phyloP scores from a whole-genome alignment of 352 stramenopile genomes.

The Phytopythium aichiense region DNA sequence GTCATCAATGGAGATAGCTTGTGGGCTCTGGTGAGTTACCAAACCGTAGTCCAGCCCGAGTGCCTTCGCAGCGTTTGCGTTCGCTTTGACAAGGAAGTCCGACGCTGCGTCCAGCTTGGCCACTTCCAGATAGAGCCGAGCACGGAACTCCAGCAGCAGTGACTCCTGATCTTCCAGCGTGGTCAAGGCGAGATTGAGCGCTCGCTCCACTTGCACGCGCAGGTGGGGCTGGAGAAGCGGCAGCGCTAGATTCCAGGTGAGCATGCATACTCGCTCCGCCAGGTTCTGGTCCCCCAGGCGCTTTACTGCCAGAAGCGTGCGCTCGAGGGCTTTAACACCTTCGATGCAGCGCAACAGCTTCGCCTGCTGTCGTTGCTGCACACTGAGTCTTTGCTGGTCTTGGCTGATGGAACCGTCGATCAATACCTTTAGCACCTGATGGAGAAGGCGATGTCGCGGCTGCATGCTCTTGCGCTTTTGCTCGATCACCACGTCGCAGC shows the following conservation, averaged over 20 bases:
- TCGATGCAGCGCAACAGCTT: conserved; percentile 57
- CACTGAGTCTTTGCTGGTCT: conserved; percentile 20
- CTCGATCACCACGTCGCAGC: conserved; percentile 47
- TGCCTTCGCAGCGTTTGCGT: conserved; percentile 51
- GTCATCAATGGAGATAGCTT: conserved; percentile 23
- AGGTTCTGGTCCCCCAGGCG: conserved; percentile 70
- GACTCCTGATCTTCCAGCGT: conserved; percentile 80
- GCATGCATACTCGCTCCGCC: conserved; percentile 75
- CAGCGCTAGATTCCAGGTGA: conserved; percentile 78
- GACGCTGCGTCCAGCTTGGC: conserved; percentile 80
- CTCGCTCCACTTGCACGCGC: conserved; percentile 56
- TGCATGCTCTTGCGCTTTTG: conserved; percentile 50
- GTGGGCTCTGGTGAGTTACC: conserved; percentile 3
- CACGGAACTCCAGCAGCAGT: conserved; percentile 69
- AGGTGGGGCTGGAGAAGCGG: conserved; percentile 77
- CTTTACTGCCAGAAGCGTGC: conserved; percentile 73
- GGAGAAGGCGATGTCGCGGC: conserved; percentile 38
- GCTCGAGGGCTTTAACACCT: conserved; percentile 70
- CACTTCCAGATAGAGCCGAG: conserved; percentile 80
- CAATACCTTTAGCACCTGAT: conserved; percentile 53
- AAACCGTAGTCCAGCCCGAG: conserved; percentile 60
- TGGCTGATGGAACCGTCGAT: conserved; percentile 18
- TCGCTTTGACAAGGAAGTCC: conserved; percentile 85
- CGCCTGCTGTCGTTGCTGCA: conserved; percentile 27
- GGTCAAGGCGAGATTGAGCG: conserved; percentile 57